These are phyloP conservation scores for Herpomyces periplanetae DNA, from an alignment of 2,329 filamentous ascomycete species.

Conservation along the genomic window DNA sequence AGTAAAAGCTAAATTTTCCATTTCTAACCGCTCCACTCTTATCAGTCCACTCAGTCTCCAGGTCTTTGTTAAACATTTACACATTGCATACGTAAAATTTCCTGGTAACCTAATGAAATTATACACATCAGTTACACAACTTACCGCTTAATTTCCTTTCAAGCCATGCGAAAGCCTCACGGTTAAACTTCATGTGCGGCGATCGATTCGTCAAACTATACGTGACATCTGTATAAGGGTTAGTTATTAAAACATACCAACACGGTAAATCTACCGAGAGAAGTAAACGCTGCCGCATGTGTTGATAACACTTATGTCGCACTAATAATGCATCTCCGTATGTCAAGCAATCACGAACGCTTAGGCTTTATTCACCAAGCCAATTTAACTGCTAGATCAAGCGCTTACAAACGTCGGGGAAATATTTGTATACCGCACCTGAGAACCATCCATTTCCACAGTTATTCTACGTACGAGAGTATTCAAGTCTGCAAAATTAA, in stretches of 20 bases:
- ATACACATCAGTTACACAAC: slow-evolving; percentile 5
- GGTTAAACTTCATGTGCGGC: slow-evolving; percentile 56
- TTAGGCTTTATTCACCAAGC: background rate
- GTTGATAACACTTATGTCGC: too few relatives aligned
- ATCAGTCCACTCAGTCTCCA: background rate
- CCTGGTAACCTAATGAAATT: background rate
- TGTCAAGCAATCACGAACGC: slow-evolving; percentile 3
- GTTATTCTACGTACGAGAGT: too few relatives aligned
- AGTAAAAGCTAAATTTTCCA: slow-evolving; percentile 40
- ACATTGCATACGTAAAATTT: slow-evolving; percentile 2
- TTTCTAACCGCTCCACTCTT: slow-evolving; percentile 14
- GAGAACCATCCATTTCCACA: too few relatives aligned
- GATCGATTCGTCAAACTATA: slow-evolving; percentile 90
- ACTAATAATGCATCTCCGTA: slow-evolving; percentile 2
- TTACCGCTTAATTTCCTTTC: slow-evolving; percentile 37
- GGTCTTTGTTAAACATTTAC: slow-evolving; percentile 3
- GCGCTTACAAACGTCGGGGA: slow-evolving; percentile 21
- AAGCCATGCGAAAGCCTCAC: slow-evolving; percentile 50
- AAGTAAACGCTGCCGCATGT: too few relatives aligned
- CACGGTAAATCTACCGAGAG: too few relatives aligned
- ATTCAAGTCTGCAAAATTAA: too few relatives aligned
- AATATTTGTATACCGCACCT: slow-evolving; percentile 35
- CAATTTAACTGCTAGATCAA: slow-evolving; percentile 1
- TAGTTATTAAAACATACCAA: too few relatives aligned
- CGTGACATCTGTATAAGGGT: slow-evolving; percentile 33